These are phyloP conservation scores for Trichoderma aggressivum DNA, from an alignment of 2,329 filamentous ascomycete species.

Conservation along the genomic window DNA sequence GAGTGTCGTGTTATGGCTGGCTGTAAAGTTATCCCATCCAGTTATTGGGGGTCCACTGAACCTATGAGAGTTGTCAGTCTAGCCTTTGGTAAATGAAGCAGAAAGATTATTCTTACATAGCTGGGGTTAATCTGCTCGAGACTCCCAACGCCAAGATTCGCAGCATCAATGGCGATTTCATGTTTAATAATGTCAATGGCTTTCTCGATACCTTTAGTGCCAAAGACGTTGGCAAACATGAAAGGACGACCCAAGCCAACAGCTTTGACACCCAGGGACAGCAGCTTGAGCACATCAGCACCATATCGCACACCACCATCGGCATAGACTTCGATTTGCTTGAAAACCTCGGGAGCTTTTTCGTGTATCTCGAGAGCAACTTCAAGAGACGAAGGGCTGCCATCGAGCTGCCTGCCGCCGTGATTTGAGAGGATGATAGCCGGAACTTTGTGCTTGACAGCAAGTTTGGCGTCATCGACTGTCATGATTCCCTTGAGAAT, in stretches of 20 bases:
- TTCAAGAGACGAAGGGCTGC: constrained; percentile 37
- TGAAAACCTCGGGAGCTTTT: constrained; percentile 38
- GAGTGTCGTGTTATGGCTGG: background rate
- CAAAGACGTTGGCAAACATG: constrained; percentile 53
- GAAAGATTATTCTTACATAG: background rate
- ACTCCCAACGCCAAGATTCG: constrained; percentile 41
- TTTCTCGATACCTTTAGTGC: constrained; percentile 46
- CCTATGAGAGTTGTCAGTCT: background rate
- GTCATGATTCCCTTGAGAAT: constrained; percentile 41
- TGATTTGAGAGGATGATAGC: constrained; percentile 44
- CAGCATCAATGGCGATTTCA: constrained; percentile 45
- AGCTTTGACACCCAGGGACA: constrained; percentile 43
- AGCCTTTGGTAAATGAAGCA: background rate
- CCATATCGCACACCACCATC: constrained; percentile 45
- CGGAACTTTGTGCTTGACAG: constrained; percentile 31
- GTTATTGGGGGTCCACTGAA: background rate
- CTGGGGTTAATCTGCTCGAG: constrained; percentile 32
- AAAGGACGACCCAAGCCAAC: constrained; percentile 48
- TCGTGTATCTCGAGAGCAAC: constrained; percentile 39
- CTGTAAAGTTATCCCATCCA: background rate
- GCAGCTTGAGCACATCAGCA: constrained; percentile 41
- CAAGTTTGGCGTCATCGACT: constrained; percentile 36
- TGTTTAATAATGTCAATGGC: constrained; percentile 45
- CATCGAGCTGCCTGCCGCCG: constrained; percentile 42
- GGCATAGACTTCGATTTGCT: constrained; percentile 38